Evolutionary conservation across 306 rosid genomes (phyloP), one percentile per base, ranked within the genome.

Genomic region (Vigna angularis): DNA sequence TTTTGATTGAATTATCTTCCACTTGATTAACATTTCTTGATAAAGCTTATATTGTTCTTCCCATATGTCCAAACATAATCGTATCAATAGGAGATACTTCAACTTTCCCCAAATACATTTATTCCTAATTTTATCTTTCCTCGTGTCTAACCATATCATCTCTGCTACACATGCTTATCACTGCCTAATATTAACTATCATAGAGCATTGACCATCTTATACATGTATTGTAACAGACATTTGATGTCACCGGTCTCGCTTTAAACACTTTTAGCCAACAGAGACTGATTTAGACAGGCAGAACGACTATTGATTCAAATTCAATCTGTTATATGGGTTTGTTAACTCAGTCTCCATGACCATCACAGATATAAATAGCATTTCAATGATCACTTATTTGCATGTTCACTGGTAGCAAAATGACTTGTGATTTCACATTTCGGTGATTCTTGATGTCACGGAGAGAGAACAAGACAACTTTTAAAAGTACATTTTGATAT

Each of bases 361-460:
- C 45, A 75, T 70, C 52, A 47, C 30, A 36, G 18, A 42, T 28
- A 58, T 6, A 9, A 51, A 34, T 20, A 34, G 50, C 30, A 64
- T 75, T 64, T 34, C 55, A 30, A 38, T 32, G 7, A 50, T 53
- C 74, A 66, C 34, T 14, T 45, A n/a, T 18, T 47, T 52, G 55
- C 58, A 20, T 32, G 47, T 40, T 70, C 55, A 59, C 34, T 14
- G 20, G 34, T 48, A 51, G n/a, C 59, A 56, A 66, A 63, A 53
- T 53, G 70, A 65, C 44, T 18, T 24, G 7, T n/a, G 49, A 71
- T 55, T 79, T 79, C 28, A 72, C 66, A 64, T 64, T 73, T 56
- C 44, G 69, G 64, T 56, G 51, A 73, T 73, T 26, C 47, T 13
- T 53, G 47, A 73, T 14, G 24, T 32, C 20, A 20, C 10, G 36